These are phyloP conservation scores for Pleodorina starrii DNA, from an alignment of 139 green algal genomes.

Conservation along the genomic window DNA sequence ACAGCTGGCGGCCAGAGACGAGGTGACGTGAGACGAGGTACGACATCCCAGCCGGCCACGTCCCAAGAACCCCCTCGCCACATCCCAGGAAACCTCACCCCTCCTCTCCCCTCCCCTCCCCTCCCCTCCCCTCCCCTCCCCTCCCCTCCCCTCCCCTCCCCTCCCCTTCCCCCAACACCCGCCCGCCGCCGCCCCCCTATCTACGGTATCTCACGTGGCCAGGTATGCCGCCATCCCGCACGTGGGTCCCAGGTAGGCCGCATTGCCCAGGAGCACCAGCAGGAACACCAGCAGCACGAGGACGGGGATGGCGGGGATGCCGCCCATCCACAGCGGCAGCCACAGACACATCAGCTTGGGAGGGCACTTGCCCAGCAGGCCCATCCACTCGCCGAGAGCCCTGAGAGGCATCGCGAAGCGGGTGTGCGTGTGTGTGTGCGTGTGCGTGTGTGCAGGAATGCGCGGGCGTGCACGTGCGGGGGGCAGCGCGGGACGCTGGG, in stretches of 20 bases:
- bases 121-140: too few relatives aligned
- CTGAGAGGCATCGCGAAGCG: neutral
- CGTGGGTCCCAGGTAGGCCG: conserved; percentile 25
- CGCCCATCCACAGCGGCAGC: conserved; percentile 37
- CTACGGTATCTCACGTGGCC: conserved; percentile 17
- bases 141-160: neutral
- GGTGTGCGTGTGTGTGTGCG: neutral
- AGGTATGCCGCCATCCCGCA: conserved; percentile 29
- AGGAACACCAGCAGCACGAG: conserved; percentile 18
- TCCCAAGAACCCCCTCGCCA: neutral
- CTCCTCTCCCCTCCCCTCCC: neutral
- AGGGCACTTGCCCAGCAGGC: neutral
- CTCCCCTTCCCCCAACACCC: too few relatives aligned
- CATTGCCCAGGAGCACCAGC: conserved; percentile 32
- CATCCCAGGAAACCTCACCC: neutral
- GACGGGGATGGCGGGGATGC: conserved; percentile 32
- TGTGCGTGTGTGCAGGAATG: neutral
- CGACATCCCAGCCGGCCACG: too few relatives aligned
- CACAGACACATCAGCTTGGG: conserved; percentile 35
- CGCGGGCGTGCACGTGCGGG: too few relatives aligned
- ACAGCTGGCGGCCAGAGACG: too few relatives aligned
- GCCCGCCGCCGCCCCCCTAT: too few relatives aligned
- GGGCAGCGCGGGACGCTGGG: too few relatives aligned
- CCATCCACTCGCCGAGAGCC: conserved; percentile 34
- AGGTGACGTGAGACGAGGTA: too few relatives aligned